These are phyloP conservation scores for Bacidia rubella DNA, from an alignment of 495 filamentous ascomycete genomes.

Conservation along the genomic window DNA sequence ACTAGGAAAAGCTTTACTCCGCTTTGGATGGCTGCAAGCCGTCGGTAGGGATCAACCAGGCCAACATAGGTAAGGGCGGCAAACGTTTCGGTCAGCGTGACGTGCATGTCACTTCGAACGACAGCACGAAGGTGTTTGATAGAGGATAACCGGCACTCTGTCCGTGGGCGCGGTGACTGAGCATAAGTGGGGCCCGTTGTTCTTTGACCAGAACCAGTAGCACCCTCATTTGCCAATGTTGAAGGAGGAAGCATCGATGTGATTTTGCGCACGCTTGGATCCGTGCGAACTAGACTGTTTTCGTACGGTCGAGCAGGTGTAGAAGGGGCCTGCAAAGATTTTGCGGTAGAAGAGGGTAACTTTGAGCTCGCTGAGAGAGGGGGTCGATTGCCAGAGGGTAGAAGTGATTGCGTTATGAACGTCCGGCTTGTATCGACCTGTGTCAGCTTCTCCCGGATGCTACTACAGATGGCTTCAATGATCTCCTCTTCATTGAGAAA, in stretches of 20 bases:
- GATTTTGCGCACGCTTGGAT: conserved; percentile 83
- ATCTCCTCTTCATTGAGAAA: conserved; percentile 98
- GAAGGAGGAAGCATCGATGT: conserved; percentile 74
- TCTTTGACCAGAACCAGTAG: conserved; percentile 14
- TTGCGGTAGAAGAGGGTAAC: conserved; percentile 20
- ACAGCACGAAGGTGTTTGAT: conserved; percentile 67
- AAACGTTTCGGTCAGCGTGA: conserved; percentile 77
- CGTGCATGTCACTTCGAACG: conserved; percentile 78
- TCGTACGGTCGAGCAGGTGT: conserved; percentile 58
- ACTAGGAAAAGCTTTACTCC: conserved; percentile 88
- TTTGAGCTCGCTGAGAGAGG: conserved; percentile 24
- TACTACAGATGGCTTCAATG: conserved; percentile 72
- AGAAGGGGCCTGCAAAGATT: conserved; percentile 23
- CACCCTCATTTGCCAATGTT: background rate
- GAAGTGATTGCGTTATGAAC: conserved; percentile 82
- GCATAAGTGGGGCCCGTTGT: conserved; percentile 41
- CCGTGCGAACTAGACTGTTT: conserved; percentile 81
- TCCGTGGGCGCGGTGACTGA: conserved; percentile 51
- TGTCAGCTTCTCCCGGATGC: conserved; percentile 65
- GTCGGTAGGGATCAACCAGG: conserved; percentile 72
- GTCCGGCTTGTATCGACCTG: conserved; percentile 90
- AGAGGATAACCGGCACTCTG: conserved; percentile 58
- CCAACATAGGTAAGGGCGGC: conserved; percentile 89
- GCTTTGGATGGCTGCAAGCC: conserved; percentile 82
- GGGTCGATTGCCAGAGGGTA: conserved; percentile 46